These are phyloP conservation scores for Myrica gale DNA, from an alignment of 306 rosid species.

Conservation along the genomic window DNA sequence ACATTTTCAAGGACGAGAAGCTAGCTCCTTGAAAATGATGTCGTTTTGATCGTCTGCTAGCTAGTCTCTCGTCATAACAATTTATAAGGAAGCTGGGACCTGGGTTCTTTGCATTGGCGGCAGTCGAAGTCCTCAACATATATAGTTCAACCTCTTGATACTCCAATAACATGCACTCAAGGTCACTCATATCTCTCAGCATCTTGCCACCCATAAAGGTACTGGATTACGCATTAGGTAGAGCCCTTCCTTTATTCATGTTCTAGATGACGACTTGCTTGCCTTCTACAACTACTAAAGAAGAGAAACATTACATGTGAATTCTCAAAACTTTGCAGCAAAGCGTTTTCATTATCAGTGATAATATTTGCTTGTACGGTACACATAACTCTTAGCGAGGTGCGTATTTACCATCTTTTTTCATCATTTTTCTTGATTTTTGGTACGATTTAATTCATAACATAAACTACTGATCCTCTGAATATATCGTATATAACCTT, in stretches of 20 bases:
- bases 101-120: not conserved
- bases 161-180: not conserved
- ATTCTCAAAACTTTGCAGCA: slow-evolving; percentile 57
- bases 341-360: slow-evolving; percentile 42
- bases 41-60: not conserved
- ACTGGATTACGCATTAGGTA: not conserved
- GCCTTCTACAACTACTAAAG: slow-evolving; percentile 50
- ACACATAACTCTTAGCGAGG: too few relatives aligned
- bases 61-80: not conserved
- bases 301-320: slow-evolving; percentile 15
- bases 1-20: too few relatives aligned
- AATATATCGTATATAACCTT: too few relatives aligned
- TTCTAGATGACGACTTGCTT: slow-evolving; percentile 36
- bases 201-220: not conserved
- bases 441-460: too few relatives aligned
- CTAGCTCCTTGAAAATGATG: not conserved
- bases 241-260: slow-evolving; percentile 5
- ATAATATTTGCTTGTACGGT: not conserved
- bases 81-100: not conserved
- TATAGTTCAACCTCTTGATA: not conserved
- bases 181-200: not conserved
- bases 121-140: not conserved
- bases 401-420: too few relatives aligned
- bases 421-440: too few relatives aligned
- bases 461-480: too few relatives aligned